These are phyloP conservation scores for Aspergillus versicolor DNA, from an alignment of 2,329 filamentous ascomycete species.

Conservation along the genomic window DNA sequence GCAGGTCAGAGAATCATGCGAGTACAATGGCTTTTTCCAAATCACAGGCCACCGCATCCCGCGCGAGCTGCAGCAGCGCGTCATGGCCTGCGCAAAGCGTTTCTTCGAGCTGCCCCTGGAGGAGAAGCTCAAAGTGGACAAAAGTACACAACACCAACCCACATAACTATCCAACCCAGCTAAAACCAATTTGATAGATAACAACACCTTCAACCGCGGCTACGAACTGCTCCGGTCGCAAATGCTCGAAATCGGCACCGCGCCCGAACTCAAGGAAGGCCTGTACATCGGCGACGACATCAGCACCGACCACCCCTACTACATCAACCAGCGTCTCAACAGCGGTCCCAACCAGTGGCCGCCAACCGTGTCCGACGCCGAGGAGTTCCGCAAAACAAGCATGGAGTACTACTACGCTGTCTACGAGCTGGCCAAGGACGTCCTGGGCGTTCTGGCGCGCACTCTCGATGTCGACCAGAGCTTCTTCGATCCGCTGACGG, in stretches of 20 bases:
- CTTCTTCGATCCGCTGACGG: slow-evolving; percentile 39
- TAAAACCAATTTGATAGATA: slow-evolving; percentile 23
- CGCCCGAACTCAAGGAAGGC: slow-evolving; percentile 46
- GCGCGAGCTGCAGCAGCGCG: slow-evolving; percentile 35
- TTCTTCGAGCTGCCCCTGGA: slow-evolving; percentile 44
- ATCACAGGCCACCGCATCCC: slow-evolving; percentile 45
- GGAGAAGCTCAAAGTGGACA: slow-evolving; percentile 41
- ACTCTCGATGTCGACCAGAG: slow-evolving; percentile 39
- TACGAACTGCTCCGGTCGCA: slow-evolving; percentile 46
- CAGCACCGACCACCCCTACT: slow-evolving; percentile 38
- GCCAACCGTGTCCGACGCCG: slow-evolving; percentile 14
- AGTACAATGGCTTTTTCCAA: slow-evolving; percentile 46
- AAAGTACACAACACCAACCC: slow-evolving; percentile 21
- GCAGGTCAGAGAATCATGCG: slow-evolving; percentile 26
- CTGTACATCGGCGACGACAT: slow-evolving; percentile 47
- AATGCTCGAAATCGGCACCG: slow-evolving; percentile 43
- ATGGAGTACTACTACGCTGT: slow-evolving; percentile 44
- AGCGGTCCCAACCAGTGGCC: slow-evolving; percentile 46
- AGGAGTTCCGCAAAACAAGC: slow-evolving; percentile 39
- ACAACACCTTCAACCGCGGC: slow-evolving; percentile 43
- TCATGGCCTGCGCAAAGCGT: slow-evolving; percentile 40
- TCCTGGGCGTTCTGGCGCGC: slow-evolving; percentile 42
- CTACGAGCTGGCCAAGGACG: slow-evolving; percentile 40
- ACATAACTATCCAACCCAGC: neutral
- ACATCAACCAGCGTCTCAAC: slow-evolving; percentile 38